Base-by-base conservation (phyloP, 768 basidiomycete genomes). In the Boletus subcaerulescens region DNA sequence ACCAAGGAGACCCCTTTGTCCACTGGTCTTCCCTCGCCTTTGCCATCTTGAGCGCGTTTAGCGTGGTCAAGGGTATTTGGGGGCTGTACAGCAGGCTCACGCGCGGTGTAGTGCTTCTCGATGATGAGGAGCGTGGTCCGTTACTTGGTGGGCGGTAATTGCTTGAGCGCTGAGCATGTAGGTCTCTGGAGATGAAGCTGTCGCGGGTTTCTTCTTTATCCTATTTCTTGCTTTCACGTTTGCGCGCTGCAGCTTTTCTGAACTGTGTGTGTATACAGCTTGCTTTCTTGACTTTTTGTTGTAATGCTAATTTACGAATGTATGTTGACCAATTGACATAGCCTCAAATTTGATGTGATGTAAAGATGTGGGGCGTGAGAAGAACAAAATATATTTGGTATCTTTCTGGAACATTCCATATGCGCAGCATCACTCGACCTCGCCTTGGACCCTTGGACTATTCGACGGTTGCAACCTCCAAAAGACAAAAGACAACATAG, bases 1-100 rank as follows among this genome's bases (percentile, higher is more conserved):
- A 90, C 66, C 85, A 94, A 72, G 74, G 57, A 26, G 72, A 76
- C 36, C 54, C 63, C 32, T 95, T 98, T 74, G 85, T 98, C 61
- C 93, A 95, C 73, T 98, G 93, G 93, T 77, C 81, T 38, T 83
- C 94, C 13, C 81, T 98, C 52, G 91, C 72, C 4, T 93, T 93
- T 65, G 83, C 93, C 69, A 82, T 96, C 67, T 75, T 98, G 51
- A 84, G 91, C 29, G 78, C 93, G 59, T 71, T 96, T 57, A 93
- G 90, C 77, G 88, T 98, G 56, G 63, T 85, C 70, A 93, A 95
- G 77, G 87, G 88, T 36, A 71, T 81, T 4, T 81, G 76, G 56
- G 86, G 87, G 33, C 65, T 84, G 43, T 74, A 70, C 68, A 71
- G 74, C 60, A 77, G 75, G 65, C 60, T 73, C 59, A 76, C 80